Conservation (phyloP, 257 asterid genomes). For the Nicotiana attenuata region DNA sequence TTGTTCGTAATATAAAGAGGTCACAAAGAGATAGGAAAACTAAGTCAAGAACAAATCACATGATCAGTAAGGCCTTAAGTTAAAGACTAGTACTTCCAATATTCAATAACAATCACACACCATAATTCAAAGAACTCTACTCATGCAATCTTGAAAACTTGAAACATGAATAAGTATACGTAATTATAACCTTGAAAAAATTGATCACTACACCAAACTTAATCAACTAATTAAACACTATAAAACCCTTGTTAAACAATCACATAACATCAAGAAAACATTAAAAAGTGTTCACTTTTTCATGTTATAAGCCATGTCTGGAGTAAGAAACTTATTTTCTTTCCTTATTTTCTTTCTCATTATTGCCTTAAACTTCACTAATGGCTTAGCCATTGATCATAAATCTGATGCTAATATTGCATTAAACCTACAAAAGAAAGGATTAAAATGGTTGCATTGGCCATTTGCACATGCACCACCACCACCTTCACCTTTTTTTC, state of each 20-base stretch:
- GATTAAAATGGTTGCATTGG: neutral
- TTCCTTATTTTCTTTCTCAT: neutral
- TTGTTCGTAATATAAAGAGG: too few relatives aligned
- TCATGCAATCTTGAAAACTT: neutral
- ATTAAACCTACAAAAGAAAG: too few relatives aligned
- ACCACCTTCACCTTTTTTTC: neutral
- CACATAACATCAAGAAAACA: neutral
- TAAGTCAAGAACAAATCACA: too few relatives aligned
- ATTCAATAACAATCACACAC: neutral
- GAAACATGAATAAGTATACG: neutral
- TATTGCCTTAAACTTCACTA: conserved; percentile 1
- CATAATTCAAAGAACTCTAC: neutral
- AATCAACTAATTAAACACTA: neutral
- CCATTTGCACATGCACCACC: neutral
- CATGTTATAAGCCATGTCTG: neutral
- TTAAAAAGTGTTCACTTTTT: neutral
- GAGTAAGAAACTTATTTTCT: neutral
- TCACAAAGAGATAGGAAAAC: too few relatives aligned
- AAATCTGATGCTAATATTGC: neutral
- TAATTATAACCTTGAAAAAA: neutral
- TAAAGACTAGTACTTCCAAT: too few relatives aligned
- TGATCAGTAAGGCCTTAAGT: too few relatives aligned
- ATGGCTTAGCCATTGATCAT: neutral
- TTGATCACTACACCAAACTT: neutral
- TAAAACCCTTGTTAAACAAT: neutral